These are phyloP conservation scores for Colletotrichum endophyticum DNA, from an alignment of 2,329 filamentous ascomycete species.

Conservation along the genomic window DNA sequence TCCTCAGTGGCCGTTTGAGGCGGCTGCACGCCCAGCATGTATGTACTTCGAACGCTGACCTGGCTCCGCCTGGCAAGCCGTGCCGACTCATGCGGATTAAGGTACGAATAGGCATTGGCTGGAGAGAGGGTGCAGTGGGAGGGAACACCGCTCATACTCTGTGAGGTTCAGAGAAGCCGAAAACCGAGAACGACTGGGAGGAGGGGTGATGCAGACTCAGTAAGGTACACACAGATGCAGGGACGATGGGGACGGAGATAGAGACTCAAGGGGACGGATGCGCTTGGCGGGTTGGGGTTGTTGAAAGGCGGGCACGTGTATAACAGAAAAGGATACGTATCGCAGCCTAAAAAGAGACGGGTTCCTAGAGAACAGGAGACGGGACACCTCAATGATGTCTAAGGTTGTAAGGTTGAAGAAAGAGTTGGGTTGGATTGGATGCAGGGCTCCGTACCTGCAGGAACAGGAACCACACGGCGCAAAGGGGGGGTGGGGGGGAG, in stretches of 20 bases:
- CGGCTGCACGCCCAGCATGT: constrained; percentile 15
- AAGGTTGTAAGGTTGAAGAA: background rate
- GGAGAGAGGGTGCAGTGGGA: background rate
- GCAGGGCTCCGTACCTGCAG: constrained; percentile 1
- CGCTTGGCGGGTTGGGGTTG: background rate
- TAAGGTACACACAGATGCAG: background rate
- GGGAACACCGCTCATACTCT: background rate
- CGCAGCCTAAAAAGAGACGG: background rate
- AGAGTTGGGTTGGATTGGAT: background rate
- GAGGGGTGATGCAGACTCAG: background rate
- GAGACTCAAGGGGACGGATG: background rate
- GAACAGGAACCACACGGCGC: constrained; percentile 3
- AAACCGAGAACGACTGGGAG: background rate
- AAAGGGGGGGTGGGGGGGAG: background rate
- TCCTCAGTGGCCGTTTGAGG: constrained; percentile 17
- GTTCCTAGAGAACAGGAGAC: background rate
- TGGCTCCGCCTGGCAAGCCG: background rate
- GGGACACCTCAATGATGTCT: background rate
- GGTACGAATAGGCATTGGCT: background rate
- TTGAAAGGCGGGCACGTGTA: background rate
- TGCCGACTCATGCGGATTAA: background rate
- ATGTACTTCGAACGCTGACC: background rate
- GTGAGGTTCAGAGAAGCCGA: background rate
- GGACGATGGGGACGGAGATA: background rate
- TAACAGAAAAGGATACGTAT: background rate